These are phyloP conservation scores for Trichoderma koningii DNA, from an alignment of 2,329 filamentous ascomycete genomes.

Conservation along the genomic window DNA sequence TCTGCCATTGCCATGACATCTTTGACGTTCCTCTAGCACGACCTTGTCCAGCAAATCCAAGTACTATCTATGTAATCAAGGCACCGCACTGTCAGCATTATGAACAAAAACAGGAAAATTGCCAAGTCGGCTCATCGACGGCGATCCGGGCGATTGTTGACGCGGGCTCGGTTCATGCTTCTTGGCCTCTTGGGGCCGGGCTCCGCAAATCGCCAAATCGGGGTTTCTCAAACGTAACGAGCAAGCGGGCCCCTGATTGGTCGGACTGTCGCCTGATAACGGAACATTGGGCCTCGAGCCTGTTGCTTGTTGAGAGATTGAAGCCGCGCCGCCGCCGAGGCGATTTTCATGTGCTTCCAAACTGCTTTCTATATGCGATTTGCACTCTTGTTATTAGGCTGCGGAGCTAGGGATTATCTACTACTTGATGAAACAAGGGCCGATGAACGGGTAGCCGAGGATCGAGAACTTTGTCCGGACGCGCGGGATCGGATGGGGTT, in stretches of 20 bases:
- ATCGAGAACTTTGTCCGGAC: not conserved
- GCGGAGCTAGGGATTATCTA: too few species aligned
- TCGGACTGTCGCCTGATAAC: constrained; percentile 17
- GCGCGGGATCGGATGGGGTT: not conserved
- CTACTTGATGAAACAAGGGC: not conserved
- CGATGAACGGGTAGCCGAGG: constrained; percentile 11
- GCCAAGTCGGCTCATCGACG: not conserved
- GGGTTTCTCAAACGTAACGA: constrained; percentile 29
- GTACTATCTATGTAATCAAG: too few species aligned
- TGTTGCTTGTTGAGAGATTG: not conserved
- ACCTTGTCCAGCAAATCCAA: too few species aligned
- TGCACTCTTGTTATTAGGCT: too few species aligned
- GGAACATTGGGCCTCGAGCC: not conserved
- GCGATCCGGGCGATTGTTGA: too few species aligned
- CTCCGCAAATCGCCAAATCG: constrained; percentile 28
- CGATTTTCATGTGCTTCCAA: constrained; percentile 7
- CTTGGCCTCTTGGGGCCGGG: not conserved
- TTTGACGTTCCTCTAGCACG: too few species aligned
- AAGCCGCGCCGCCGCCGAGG: not conserved
- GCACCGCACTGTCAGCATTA: too few species aligned
- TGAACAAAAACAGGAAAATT: not conserved
- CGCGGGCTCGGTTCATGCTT: too few species aligned
- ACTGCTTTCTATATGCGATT: too few species aligned
- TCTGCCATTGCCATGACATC: too few species aligned
- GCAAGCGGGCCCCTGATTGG: constrained; percentile 25